phyloP scores from a whole-genome alignment of 2,329 filamentous ascomycete species.

The Epichloe festucae region DNA sequence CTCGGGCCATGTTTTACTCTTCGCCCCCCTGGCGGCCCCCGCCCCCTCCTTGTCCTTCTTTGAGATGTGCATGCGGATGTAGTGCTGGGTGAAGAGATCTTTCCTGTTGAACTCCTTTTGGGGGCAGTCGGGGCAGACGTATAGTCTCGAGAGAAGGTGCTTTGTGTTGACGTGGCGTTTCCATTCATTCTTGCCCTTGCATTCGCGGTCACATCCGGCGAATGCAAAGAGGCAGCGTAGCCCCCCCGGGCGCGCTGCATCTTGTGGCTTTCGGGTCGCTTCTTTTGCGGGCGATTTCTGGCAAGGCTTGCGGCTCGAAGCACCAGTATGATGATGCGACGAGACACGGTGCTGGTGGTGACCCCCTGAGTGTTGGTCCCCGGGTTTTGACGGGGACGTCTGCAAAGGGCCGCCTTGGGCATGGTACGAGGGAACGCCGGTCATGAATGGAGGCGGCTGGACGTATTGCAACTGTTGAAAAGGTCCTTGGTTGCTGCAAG shows the following conservation, averaged over 20 bases:
- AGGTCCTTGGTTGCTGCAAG: too few relatives aligned
- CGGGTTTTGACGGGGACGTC: too few relatives aligned
- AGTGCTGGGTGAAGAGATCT: constrained; percentile 80
- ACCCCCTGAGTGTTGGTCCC: too few relatives aligned
- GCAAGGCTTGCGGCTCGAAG: not conserved
- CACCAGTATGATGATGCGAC: too few relatives aligned
- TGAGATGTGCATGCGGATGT: constrained; percentile 66
- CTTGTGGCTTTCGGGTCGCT: not conserved
- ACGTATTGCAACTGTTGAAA: too few relatives aligned
- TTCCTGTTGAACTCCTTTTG: constrained; percentile 68
- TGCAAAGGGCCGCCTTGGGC: too few relatives aligned
- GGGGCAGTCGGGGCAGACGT: constrained; percentile 56
- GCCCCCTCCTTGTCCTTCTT: constrained; percentile 12
- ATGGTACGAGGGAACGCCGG: too few relatives aligned
- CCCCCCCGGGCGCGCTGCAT: not conserved
- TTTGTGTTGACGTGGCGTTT: constrained; percentile 76
- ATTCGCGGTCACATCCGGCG: constrained; percentile 62
- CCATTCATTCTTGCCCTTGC: constrained; percentile 86
- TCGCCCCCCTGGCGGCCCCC: constrained; percentile 24
- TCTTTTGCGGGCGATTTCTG: too few relatives aligned
- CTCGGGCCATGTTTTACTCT: constrained; percentile 17
- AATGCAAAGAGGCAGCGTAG: constrained; percentile 69
- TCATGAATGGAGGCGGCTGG: too few relatives aligned
- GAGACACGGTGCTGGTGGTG: too few relatives aligned
- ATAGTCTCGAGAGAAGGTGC: constrained; percentile 63